These are phyloP conservation scores for Pythium brachiatum DNA, from an alignment of 352 stramenopile species.

Conservation along the genomic window DNA sequence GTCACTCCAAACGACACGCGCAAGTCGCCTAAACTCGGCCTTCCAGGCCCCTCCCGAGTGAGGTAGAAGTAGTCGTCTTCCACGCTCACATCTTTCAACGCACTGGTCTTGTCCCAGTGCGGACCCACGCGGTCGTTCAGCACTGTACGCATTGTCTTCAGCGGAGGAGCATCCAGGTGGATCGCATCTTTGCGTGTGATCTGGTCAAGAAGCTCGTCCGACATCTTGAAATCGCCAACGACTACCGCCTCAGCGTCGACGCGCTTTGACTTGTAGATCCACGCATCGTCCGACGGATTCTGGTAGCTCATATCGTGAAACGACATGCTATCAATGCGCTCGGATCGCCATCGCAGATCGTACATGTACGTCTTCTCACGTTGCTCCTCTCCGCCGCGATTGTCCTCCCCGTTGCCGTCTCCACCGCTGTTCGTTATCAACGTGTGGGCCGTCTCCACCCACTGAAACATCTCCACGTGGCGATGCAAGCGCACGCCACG, in stretches of 20 bases:
- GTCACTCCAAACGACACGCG: constrained; percentile 64
- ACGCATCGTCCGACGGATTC: constrained; percentile 62
- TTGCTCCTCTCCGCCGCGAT: constrained; percentile 43
- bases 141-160: constrained; percentile 55
- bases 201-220: constrained; percentile 59
- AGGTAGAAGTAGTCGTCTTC: constrained; percentile 64
- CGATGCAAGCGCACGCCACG: constrained; percentile 66
- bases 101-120: constrained; percentile 38
- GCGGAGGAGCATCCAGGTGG: constrained; percentile 35
- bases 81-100: constrained; percentile 44
- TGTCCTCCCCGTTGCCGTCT: constrained; percentile 35
- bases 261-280: constrained; percentile 40
- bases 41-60: constrained; percentile 4
- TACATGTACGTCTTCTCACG: constrained; percentile 74
- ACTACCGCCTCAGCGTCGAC: constrained; percentile 35
- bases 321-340: constrained; percentile 45
- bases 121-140: constrained; percentile 47
- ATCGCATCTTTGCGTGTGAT: constrained; percentile 61
- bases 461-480: constrained; percentile 79
- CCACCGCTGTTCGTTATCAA: constrained; percentile 29
- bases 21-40: constrained; percentile 47
- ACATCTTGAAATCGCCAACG: constrained; percentile 58
- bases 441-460: constrained; percentile 72
- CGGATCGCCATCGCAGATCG: constrained; percentile 53
- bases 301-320: constrained; percentile 65